Conservation (phyloP, 345 rosid species). For the Arabis hirsuta region DNA sequence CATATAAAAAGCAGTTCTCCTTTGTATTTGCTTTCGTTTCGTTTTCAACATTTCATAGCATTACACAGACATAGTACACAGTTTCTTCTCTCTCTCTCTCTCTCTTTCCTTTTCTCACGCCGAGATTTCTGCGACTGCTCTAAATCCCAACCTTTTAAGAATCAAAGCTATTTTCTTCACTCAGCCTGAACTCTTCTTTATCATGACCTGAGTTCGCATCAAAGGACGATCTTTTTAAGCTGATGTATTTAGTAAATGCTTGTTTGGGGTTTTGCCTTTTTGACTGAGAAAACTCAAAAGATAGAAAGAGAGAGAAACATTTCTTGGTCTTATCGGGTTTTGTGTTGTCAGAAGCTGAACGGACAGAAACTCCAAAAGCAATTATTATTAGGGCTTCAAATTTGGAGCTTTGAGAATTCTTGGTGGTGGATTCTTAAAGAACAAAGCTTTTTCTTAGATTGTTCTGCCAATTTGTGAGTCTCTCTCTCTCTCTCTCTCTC, state of each 20-base stretch:
- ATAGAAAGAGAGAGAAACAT: constrained; percentile 24
- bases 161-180: constrained; percentile 26
- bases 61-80: constrained; percentile 1
- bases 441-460: constrained; percentile 39
- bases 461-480: constrained; percentile 49
- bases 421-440: constrained; percentile 19
- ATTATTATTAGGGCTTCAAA: constrained; percentile 41
- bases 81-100: neutral
- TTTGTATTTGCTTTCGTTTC: constrained; percentile 13
- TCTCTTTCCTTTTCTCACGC: constrained; percentile 31
- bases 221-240: neutral
- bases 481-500: constrained; percentile 46
- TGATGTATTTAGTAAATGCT: neutral
- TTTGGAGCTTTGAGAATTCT: constrained; percentile 44
- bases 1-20: constrained; percentile 14
- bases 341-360: constrained; percentile 36
- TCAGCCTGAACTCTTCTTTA: constrained; percentile 12
- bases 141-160: constrained; percentile 12
- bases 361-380: constrained; percentile 36
- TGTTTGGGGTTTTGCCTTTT: constrained; percentile 22
- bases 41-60: neutral
- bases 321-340: constrained; percentile 36
- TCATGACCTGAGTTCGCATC: constrained; percentile 2
- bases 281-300: constrained; percentile 19
- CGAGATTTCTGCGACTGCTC: constrained; percentile 40